These are phyloP conservation scores for Prototheca stagnorum DNA, from an alignment of 163 green algal genomes.

Conservation along the genomic window DNA sequence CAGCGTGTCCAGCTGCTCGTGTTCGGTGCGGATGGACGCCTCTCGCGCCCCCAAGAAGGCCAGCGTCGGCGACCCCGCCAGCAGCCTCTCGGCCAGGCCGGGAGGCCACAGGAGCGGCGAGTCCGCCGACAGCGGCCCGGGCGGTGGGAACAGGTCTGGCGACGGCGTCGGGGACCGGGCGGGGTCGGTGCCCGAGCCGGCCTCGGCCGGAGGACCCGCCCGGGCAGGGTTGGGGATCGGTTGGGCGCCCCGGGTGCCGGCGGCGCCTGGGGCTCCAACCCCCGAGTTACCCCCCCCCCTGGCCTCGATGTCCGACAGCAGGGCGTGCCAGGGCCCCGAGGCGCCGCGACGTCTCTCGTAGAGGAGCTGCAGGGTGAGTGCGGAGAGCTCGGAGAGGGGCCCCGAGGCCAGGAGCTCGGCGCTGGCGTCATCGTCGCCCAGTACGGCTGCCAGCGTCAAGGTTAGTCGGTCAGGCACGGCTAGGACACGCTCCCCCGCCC, in stretches of 20 bases:
- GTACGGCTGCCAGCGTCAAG: constrained; percentile 63
- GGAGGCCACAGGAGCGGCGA: constrained; percentile 75
- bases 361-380: constrained; percentile 79
- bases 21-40: constrained; percentile 65
- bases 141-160: too few relatives aligned
- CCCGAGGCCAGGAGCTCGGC: constrained; percentile 81
- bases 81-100: constrained; percentile 39
- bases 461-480: constrained; percentile 56
- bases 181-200: too few relatives aligned
- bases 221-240: too few relatives aligned
- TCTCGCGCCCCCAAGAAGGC: background rate
- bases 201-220: too few relatives aligned
- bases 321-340: constrained; percentile 58
- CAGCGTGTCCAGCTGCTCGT: constrained; percentile 81
- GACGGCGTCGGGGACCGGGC: too few relatives aligned
- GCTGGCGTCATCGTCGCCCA: constrained; percentile 28
- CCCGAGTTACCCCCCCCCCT: constrained; percentile 49
- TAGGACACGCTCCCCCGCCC: constrained; percentile 53
- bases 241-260: too few relatives aligned
- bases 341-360: constrained; percentile 78
- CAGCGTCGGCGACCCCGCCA: constrained; percentile 45
- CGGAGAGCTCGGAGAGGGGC: constrained; percentile 80
- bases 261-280: too few relatives aligned
- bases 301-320: constrained; percentile 72
- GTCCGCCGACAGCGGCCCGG: constrained; percentile 53